Percentiles rank a stretch among this genome's conserved stretches.
These are phyloP conservation scores for Buddleja alternifolia DNA, from an alignment of 257 asterid species.

Conservation along the genomic window DNA sequence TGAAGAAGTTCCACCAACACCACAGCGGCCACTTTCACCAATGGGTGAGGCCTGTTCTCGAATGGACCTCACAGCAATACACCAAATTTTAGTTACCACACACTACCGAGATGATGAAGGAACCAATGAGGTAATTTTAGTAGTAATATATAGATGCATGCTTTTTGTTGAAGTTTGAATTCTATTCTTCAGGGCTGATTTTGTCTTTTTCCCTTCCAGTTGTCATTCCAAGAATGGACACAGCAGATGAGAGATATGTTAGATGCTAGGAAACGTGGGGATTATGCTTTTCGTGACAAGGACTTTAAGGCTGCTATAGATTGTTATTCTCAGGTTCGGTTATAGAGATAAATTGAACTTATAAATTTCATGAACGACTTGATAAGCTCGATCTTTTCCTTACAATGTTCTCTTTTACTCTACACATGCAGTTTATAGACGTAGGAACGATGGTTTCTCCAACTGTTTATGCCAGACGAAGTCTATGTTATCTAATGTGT, in stretches of 20 bases:
- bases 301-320: slow-evolving; percentile 76
- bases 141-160: neutral
- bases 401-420: slow-evolving; percentile 5
- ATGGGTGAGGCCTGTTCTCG: slow-evolving; percentile 79
- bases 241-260: slow-evolving; percentile 87
- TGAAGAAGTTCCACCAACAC: slow-evolving; percentile 52
- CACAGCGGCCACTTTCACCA: slow-evolving; percentile 57
- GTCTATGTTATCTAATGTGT: slow-evolving; percentile 81
- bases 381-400: neutral
- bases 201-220: slow-evolving; percentile 28
- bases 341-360: neutral
- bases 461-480: slow-evolving; percentile 83
- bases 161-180: neutral
- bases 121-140: slow-evolving; percentile 47
- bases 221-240: slow-evolving; percentile 69
- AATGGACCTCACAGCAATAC: slow-evolving; percentile 85
- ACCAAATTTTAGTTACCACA: slow-evolving; percentile 49
- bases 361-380: neutral
- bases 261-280: slow-evolving; percentile 87
- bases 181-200: neutral
- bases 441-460: slow-evolving; percentile 94
- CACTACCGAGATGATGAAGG: slow-evolving; percentile 60
- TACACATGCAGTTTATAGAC: slow-evolving; percentile 61
- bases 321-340: slow-evolving; percentile 70
- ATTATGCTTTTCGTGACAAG: slow-evolving; percentile 81